Evolutionary conservation across 2,329 filamentous ascomycete genomes (phyloP).

Genomic region (Stachybotrys chartarum): DNA sequence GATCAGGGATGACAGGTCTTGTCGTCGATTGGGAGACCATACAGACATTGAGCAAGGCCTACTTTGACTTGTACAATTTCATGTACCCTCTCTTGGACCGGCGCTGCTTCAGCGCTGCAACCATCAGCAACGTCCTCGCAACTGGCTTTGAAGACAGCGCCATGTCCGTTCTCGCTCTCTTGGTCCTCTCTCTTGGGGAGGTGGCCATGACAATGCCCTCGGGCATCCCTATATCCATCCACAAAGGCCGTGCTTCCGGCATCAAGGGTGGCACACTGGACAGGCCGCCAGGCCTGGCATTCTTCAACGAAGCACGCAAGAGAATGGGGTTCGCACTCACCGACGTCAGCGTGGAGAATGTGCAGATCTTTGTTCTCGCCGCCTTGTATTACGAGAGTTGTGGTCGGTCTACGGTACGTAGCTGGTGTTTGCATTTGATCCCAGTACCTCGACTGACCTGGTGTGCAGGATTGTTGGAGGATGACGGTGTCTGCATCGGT

Average conservation of each 20-base stretch:
- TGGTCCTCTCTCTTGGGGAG: constrained; percentile 53
- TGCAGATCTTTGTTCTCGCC: constrained; percentile 50
- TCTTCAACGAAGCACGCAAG: constrained; percentile 56
- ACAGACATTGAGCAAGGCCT: constrained; percentile 42
- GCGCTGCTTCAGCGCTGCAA: constrained; percentile 42
- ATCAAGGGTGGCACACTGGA: constrained; percentile 42
- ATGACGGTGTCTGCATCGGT: constrained; percentile 47
- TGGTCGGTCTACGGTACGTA: constrained; percentile 28
- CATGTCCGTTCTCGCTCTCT: constrained; percentile 43
- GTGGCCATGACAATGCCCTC: constrained; percentile 42
- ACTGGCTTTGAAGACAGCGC: constrained; percentile 38
- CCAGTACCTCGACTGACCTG: constrained; percentile 4
- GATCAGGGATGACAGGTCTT: constrained; percentile 9
- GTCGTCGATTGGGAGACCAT: constrained; percentile 40
- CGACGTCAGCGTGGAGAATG: constrained; percentile 49
- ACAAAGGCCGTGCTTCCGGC: constrained; percentile 40
- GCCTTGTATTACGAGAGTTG: constrained; percentile 48
- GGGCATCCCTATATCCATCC: constrained; percentile 35
- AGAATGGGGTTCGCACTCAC: constrained; percentile 51
- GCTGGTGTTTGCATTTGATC: background rate
- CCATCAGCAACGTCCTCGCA: constrained; percentile 35
- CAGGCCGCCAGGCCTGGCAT: constrained; percentile 46
- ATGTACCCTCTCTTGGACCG: constrained; percentile 52
- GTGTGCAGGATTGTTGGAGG: constrained; percentile 50
- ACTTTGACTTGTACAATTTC: constrained; percentile 54